Percentiles rank a stretch among this genome's conserved stretches.
Evolutionary conservation across 169 alveolate species (phyloP).

Genomic region (Cryptosporidium felis): DNA sequence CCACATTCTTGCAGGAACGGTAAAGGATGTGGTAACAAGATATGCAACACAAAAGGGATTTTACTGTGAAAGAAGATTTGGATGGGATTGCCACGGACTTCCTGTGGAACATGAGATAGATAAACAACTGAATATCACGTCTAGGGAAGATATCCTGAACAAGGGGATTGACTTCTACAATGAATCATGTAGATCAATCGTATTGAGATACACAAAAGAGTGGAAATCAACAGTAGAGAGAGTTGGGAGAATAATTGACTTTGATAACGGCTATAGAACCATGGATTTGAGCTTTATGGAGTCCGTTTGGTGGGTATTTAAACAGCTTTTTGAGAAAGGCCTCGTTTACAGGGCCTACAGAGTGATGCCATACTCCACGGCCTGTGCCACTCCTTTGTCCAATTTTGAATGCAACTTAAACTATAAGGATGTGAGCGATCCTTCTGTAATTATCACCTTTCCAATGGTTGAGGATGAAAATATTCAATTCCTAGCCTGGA

Average conservation of each 20-base stretch:
- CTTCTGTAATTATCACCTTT: conserved; percentile 94
- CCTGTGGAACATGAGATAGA: conserved; percentile 99
- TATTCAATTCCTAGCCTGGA: conserved; percentile 94
- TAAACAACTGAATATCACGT: conserved; percentile 88
- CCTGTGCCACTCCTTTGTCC: conserved; percentile 95
- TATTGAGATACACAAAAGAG: conserved; percentile 94
- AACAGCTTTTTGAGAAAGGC: conserved; percentile 89
- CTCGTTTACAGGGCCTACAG: conserved; percentile 94
- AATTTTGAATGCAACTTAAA: conserved; percentile 95
- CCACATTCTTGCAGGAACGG: conserved; percentile 99
- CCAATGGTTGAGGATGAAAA: conserved; percentile 82
- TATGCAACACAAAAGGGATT: conserved; percentile 96
- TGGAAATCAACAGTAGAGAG: conserved; percentile 91
- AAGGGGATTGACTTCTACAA: conserved; percentile 90
- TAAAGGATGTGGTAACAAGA: conserved; percentile 98
- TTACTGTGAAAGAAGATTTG: conserved; percentile 96
- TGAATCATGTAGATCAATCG: conserved; percentile 91
- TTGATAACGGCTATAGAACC: conserved; percentile 98
- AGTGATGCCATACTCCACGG: conserved; percentile 99
- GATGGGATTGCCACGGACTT: conserved; percentile 99
- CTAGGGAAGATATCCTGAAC: conserved; percentile 88
- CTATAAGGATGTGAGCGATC: conserved; percentile 96
- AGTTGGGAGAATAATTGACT: conserved; percentile 99
- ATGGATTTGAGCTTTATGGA: conserved; percentile 97
- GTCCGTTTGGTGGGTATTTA: conserved; percentile 94